Evolutionary conservation across 176 grass and related monocot genomes (phyloP).

Genomic region (Puccinellia tenuiflora): DNA sequence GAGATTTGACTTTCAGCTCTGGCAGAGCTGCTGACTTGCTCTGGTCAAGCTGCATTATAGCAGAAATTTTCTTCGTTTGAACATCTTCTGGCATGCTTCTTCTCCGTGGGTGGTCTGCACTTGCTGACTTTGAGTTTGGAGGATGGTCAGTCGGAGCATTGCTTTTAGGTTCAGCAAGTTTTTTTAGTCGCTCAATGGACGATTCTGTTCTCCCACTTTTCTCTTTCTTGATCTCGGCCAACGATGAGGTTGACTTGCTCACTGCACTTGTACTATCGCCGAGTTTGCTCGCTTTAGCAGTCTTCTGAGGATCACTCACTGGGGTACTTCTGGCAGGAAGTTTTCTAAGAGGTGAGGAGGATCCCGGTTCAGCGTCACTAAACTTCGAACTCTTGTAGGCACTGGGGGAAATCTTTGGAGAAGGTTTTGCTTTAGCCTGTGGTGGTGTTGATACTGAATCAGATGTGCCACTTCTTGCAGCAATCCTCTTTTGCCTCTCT

Average conservation of each 20-base stretch:
- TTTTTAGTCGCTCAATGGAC: constrained; percentile 48
- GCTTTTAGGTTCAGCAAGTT: constrained; percentile 50
- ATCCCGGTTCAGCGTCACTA: constrained; percentile 34
- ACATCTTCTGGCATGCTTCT: constrained; percentile 45
- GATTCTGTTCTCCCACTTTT: constrained; percentile 45
- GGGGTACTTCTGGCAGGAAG: constrained; percentile 33
- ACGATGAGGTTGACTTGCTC: constrained; percentile 62
- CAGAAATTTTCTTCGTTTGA: constrained; percentile 73
- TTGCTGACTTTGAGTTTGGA: constrained; percentile 30
- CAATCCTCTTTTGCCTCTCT: constrained; percentile 94
- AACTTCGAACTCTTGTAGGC: constrained; percentile 57
- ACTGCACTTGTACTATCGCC: constrained; percentile 31
- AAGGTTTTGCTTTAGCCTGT: constrained; percentile 48
- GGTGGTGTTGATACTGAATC: constrained; percentile 38
- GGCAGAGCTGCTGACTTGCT: constrained; percentile 79
- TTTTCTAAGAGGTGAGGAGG: constrained; percentile 44
- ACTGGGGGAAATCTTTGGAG: constrained; percentile 36
- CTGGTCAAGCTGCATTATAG: constrained; percentile 88
- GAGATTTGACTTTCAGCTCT: constrained; percentile 60
- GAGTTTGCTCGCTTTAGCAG: constrained; percentile 36
- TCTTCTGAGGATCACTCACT: constrained; percentile 33
- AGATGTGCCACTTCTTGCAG: constrained; percentile 45
- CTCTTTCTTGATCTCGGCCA: constrained; percentile 68
- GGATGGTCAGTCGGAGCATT: constrained; percentile 1
- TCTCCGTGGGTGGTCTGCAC: constrained; percentile 25